Evolutionary conservation across 2,329 filamentous ascomycete genomes (phyloP).

Genomic region (Metarhizium anisopliae): DNA sequence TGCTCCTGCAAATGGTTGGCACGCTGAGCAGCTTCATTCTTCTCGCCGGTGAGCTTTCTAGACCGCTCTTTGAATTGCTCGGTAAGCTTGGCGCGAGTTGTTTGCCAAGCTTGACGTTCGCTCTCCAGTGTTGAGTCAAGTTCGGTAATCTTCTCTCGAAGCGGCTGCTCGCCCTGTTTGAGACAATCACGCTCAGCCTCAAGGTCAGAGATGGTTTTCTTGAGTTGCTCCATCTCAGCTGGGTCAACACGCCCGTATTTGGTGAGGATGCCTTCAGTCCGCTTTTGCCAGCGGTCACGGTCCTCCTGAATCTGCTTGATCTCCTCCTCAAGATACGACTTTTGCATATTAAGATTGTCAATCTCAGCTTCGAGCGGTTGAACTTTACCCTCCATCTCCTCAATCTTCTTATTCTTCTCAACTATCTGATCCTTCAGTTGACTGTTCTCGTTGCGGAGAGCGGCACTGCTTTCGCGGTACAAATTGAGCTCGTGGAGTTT

Average conservation of each 20-base stretch:
- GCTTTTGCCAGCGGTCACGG: slow-evolving; percentile 90
- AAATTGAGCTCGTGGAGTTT: slow-evolving; percentile 94
- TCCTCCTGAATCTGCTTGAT: slow-evolving; percentile 84
- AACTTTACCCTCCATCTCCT: slow-evolving; percentile 65
- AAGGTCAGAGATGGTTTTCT: slow-evolving; percentile 61
- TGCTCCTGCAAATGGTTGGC: slow-evolving; percentile 43
- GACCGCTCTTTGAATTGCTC: slow-evolving; percentile 57
- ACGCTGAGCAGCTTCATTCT: slow-evolving; percentile 41
- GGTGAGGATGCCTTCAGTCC: slow-evolving; percentile 88
- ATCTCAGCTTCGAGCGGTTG: slow-evolving; percentile 76
- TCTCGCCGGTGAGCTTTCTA: slow-evolving; percentile 44
- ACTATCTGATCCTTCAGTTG: slow-evolving; percentile 68
- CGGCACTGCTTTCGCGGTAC: slow-evolving; percentile 89
- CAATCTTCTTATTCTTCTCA: slow-evolving; percentile 65
- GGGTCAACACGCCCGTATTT: slow-evolving; percentile 96
- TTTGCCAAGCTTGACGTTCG: slow-evolving; percentile 46
- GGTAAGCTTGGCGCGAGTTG: slow-evolving; percentile 42
- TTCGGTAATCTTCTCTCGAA: slow-evolving; percentile 46
- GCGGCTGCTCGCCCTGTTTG: slow-evolving; percentile 37
- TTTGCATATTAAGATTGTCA: slow-evolving; percentile 71
- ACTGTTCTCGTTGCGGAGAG: slow-evolving; percentile 76
- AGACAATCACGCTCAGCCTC: slow-evolving; percentile 55
- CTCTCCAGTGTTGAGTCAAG: slow-evolving; percentile 42
- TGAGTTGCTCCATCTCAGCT: slow-evolving; percentile 82
- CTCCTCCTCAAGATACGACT: slow-evolving; percentile 76